Evolutionary conservation across 2,329 filamentous ascomycete genomes (phyloP), one percentile per base, ranked within the genome.

Genomic region (Coniochaeta ligniaria): DNA sequence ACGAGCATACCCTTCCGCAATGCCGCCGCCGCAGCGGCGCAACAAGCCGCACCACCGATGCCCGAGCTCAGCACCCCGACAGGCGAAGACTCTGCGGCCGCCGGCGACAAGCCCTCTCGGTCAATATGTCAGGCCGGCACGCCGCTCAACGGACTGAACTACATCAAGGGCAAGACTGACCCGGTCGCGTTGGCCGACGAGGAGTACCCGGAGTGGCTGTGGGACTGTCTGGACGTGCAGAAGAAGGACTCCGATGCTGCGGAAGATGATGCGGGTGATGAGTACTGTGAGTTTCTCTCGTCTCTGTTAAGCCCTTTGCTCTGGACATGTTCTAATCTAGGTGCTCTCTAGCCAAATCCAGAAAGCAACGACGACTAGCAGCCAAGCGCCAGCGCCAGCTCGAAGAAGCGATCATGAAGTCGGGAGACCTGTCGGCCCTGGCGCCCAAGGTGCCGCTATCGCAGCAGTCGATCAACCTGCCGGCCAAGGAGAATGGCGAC

Each of bases 131-230:
- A 81, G 2, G 84, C 86, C 6, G 91, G 91, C 36, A 91, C 88
- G 16, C 75, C 86, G 16, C 78, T 96, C 47, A 85, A 80, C 60
- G 91, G 91, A 1, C 77, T 96, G 60, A 94, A 92, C 74, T 94
- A 89, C 74, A 75, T 87, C 69, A 95, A 95, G 78, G 85, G 83
- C 66, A 82, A 83, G 69, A 76, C 80, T 38, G 90, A 94, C 70
- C 91, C 91, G 0, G 78, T 94, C 6, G 91, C 91, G 11, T 73
- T 87, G 68, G 80, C 86, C 36, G 91, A 96, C 66, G 79, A 85
- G 24, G 89, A 90, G 63, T 96, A 96, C 74, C 91, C 91, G 3
- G 79, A 78, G 26, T 96, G 91, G 91, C 74, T 96, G 63, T 96
- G 91, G 91, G 79, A 75, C 3, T 86, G 89, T 66, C 75, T 95